A percentile compares a stretch with the other conserved stretches of the same genome.
Conservation (phyloP, 2,329 filamentous ascomycete species). For the Colletotrichum sp. region DNA sequence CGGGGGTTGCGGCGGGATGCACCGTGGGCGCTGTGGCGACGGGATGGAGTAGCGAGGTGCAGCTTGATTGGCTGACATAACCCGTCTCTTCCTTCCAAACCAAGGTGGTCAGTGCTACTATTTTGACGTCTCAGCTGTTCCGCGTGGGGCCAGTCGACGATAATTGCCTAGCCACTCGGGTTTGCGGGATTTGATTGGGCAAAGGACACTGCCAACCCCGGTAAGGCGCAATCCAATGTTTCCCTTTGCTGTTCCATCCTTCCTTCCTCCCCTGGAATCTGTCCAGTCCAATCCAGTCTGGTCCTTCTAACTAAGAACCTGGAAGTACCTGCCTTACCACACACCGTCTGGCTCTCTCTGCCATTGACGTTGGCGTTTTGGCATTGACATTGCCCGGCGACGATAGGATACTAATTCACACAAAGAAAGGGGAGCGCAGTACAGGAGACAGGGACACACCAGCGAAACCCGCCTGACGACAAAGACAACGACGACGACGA, state of each 20-base stretch:
- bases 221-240: constrained; percentile 15
- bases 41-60: background rate
- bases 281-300: background rate
- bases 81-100: background rate
- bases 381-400: constrained; percentile 22
- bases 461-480: background rate
- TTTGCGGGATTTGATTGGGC: background rate
- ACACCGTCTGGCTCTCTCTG: constrained; percentile 20
- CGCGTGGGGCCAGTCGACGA: background rate
- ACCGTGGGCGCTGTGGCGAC: background rate
- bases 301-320: background rate
- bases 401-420: background rate
- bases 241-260: constrained; percentile 5
- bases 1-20: background rate
- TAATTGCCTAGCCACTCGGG: constrained; percentile 9
- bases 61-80: background rate
- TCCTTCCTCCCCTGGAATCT: background rate
- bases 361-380: constrained; percentile 25
- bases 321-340: background rate
- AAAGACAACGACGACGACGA: background rate
- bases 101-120: constrained; percentile 15
- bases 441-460: background rate
- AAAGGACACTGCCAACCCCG: background rate
- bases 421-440: background rate
- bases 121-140: constrained; percentile 21